Base-by-base conservation (phyloP, 495 filamentous ascomycete species). In the Friedmanniomyces endolithicus region DNA sequence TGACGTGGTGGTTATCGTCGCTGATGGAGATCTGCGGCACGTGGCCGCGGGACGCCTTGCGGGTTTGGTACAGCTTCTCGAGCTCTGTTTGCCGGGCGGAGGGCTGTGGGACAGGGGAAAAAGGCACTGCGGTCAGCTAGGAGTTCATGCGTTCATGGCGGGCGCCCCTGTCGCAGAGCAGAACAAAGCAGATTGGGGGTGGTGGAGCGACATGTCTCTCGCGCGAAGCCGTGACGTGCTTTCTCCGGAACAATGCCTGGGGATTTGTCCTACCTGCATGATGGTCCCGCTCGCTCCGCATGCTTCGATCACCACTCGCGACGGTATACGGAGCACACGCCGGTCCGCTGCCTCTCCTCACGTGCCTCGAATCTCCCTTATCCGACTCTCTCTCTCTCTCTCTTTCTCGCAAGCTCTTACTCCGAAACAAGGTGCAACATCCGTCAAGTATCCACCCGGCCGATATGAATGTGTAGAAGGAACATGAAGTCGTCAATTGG, bases 1-100 rank as follows among this genome's bases (percentile, higher is more conserved):
- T 98, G 67, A 96, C 90, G 80, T 98, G 92, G 74, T 97, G 90
- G 69, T 79, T 87, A 60, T 84, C 80, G 64, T 87, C 84, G 69
- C 83, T 84, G 62, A 87, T 86, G 56, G 83, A 86, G 55, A 85
- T 68, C 58, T 83, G 75, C 55, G 83, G 73, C 45, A 68, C 73
- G 72, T 86, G 83, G 57, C 81, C 83, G 70, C 40, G 29, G 1
- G 19, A 41, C 7, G 25, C n/a, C 33, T 53, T 58, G 54, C 78
- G 66, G 16, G 44, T 50, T 39, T 70, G 60, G 58, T 64, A 70
- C 11, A 65, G 54, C 14, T 61, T 58, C 49, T 72, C 69, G 40
- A 70, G 64, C 57, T 72, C 69, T 47, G 60, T 53, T 9, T 69
- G 67, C 47, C 69, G 56, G 14, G 61, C 54, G 23, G 68, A 61